Percentiles rank a stretch among this genome's conserved stretches.
Conservation (phyloP, 2,329 filamentous ascomycete species). For the Colletotrichum trifolii region DNA sequence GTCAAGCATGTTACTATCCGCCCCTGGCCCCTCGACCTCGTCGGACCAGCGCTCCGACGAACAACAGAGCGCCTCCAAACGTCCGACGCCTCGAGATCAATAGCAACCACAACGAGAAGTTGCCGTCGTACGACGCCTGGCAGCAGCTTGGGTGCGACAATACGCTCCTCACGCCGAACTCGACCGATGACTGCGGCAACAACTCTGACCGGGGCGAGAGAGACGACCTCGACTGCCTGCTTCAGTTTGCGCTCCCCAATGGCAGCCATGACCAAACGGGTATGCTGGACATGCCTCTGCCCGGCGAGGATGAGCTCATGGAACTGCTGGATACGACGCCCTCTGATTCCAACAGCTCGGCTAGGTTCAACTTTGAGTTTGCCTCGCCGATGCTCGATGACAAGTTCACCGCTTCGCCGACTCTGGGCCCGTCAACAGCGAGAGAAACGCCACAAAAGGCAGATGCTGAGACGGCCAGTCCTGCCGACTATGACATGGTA, state of each 20-base stretch:
- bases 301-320: slow-evolving; percentile 27
- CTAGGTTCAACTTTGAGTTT: slow-evolving; percentile 20
- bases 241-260: neutral
- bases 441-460: neutral
- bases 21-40: slow-evolving; percentile 21
- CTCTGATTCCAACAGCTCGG: slow-evolving; percentile 17
- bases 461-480: slow-evolving; percentile 10
- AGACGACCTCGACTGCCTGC: slow-evolving; percentile 10
- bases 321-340: slow-evolving; percentile 23
- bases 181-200: neutral
- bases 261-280: neutral
- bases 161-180: slow-evolving; percentile 15
- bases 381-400: slow-evolving; percentile 4
- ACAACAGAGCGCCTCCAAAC: neutral
- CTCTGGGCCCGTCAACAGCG: no score
- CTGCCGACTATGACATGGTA: slow-evolving; percentile 26
- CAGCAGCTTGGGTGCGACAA: slow-evolving; percentile 7
- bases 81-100: slow-evolving; percentile 8
- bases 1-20: slow-evolving; percentile 28
- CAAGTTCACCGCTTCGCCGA: slow-evolving; percentile 8
- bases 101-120: neutral
- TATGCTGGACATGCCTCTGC: slow-evolving; percentile 19
- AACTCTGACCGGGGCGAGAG: neutral
- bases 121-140: slow-evolving; percentile 15
- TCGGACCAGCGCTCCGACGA: slow-evolving; percentile 4